Base-by-base conservation (phyloP, 2,329 filamentous ascomycete species). In the Elsinoe ampelina region DNA sequence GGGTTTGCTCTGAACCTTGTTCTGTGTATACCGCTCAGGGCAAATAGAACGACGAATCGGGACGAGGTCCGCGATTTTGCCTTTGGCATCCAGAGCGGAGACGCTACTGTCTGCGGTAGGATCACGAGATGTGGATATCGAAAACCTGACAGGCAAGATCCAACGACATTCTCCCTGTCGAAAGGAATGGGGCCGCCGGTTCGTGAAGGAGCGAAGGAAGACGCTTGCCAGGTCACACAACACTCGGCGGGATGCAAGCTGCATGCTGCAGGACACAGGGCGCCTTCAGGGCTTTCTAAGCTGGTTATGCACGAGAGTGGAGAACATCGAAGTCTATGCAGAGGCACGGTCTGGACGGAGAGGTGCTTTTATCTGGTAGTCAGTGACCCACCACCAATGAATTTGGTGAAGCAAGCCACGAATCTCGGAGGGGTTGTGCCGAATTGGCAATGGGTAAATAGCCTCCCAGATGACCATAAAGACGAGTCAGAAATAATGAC, bases 341-440 rank as follows among this genome's bases (percentile, higher is more conserved):
- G 48, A 32, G 48, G 10, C 34, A 38, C 30, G 48, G 48, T 52
- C 48, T 52, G 48, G 48, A 52, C 48, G 48, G 48, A 17, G 32
- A 32, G 34, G 17, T 52, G 48, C 48, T n/a, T n/a, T 52, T 52
- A 52, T 52, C 48, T 22, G 15, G 38, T 22, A 52, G 48, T 39
- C 19, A 35, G n/a, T 20, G 48, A n/a, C 38, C 48, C 48, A 51
- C 34, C 26, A 30, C 26, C 26, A 30, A 30, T 30, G 17, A 19
- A 26, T 22, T 22, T 38, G 30, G 19, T 45, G 41, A 34, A 35
- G 15, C 32, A 17, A 52, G 35, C 32, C 48, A 36, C 32, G 32
- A 38, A 38, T 52, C 48, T 52, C 48, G 48, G 48, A 52, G 32
- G 38, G 48, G 34, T 52, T 26, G 35, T 52, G 48, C 48, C 48